Percentiles rank a stretch among this genome's conserved stretches.
Conservation (phyloP, 2,329 filamentous ascomycete species). For the Colletotrichum salicis region DNA sequence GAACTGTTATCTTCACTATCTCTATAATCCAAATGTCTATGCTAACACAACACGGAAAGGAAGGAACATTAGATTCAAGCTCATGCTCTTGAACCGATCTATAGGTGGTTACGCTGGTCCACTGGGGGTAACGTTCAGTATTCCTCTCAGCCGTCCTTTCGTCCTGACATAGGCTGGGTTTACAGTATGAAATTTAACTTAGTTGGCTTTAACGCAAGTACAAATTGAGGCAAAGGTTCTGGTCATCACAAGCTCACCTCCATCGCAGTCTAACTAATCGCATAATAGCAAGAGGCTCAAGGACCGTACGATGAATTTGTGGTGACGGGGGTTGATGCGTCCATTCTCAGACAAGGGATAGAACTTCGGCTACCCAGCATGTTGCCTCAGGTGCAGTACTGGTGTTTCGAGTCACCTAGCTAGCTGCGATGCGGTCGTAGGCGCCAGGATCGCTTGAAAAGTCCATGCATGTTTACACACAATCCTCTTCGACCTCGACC, state of each 20-base stretch:
- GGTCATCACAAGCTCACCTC: no score
- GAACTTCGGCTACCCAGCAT: neutral
- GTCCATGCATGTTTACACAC: neutral
- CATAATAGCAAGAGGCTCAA: neutral
- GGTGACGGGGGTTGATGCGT: neutral
- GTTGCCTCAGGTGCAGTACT: neutral
- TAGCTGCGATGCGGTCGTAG: neutral
- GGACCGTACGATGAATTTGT: neutral
- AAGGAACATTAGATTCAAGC: no score
- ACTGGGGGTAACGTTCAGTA: no score
- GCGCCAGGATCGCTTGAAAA: neutral
- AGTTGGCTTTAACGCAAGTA: neutral
- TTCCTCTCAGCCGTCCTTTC: no score
- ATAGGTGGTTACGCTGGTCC: no score
- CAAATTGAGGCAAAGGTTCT: neutral
- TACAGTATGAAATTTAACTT: neutral
- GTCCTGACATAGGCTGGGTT: neutral
- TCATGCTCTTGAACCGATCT: no score
- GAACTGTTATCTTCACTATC: no score
- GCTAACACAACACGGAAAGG: no score
- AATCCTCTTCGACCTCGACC: neutral
- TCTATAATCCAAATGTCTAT: no score
- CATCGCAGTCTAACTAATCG: neutral
- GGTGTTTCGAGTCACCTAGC: neutral
- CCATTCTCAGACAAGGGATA: neutral